Evolutionary conservation across 2,329 filamentous ascomycete species (phyloP), one percentile per base, ranked within the genome.

Genomic region (Kalaharituber pfeilii): DNA sequence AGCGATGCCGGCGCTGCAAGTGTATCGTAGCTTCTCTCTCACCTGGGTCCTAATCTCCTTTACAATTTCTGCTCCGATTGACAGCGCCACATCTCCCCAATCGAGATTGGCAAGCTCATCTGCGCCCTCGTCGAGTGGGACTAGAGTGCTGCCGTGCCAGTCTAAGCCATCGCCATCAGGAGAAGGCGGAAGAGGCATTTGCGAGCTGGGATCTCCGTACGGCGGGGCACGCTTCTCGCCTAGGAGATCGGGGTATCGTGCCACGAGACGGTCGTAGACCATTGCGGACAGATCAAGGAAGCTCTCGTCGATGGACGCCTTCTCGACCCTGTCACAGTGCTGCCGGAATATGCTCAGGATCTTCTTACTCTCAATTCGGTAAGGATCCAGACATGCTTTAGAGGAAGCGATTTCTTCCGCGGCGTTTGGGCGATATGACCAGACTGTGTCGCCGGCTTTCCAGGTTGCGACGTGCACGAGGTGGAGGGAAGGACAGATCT

Each of bases 381-480:
- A 98, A 8, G 87, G 86, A 67, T 98, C 91, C 36, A 98, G 72
- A 5, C 85, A 94, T 33, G 96, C 91, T 69, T 98, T 98, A 67
- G 95, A 84, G 28, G 82, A 88, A 36, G 78, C 79, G 62, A 95
- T 91, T 63, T 86, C 80, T 13, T 54, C 54, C 1, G 9, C 5
- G 9, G 53, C 4, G 29, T 86, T 82, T 27, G 86, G 78, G 53
- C 84, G 81, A 66, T 98, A 98, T 9, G 81, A 84, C 91, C 91
- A 98, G 64, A 79, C 84, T 67, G 94, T 88, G 63, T 96, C 44
- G 87, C 88, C 62, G 25, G 59, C 56, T 22, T 51, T 53, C 62
- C 62, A 64, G 36, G 61, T 63, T 11, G 62, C 62, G 13, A 64
- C 91, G 67, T 98, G 91, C 68, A 95, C 89, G 53, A 84, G 73